These are phyloP conservation scores for Epichloe gansuensis DNA, from an alignment of 2,329 filamentous ascomycete species.

Conservation along the genomic window DNA sequence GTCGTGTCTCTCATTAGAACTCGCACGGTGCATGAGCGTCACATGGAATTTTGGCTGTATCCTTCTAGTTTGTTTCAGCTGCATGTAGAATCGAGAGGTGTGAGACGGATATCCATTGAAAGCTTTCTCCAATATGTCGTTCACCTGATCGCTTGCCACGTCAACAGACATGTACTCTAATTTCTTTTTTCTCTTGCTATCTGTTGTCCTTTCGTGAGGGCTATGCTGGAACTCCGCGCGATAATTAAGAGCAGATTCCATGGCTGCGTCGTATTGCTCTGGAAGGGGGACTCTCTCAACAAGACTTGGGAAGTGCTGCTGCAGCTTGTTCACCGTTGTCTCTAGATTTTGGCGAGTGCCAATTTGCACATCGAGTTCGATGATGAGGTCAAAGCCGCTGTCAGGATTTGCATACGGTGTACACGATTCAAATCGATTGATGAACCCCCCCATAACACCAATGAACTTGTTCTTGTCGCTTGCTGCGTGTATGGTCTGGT, in stretches of 20 bases:
- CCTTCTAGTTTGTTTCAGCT: constrained; percentile 59
- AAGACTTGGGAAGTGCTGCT: constrained; percentile 65
- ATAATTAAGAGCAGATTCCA: constrained; percentile 64
- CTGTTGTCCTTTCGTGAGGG: constrained; percentile 40
- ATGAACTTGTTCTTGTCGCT: constrained; percentile 62
- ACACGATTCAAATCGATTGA: constrained; percentile 71
- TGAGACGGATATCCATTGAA: constrained; percentile 46
- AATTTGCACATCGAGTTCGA: constrained; percentile 66
- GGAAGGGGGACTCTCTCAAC: constrained; percentile 57
- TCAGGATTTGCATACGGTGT: constrained; percentile 59
- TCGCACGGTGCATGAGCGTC: constrained; percentile 75
- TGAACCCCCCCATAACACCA: constrained; percentile 89
- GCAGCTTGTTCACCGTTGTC: constrained; percentile 56
- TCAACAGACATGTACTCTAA: constrained; percentile 46
- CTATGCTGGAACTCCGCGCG: constrained; percentile 63
- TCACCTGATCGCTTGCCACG: constrained; percentile 30
- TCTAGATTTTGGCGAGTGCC: constrained; percentile 82
- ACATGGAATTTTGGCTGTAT: constrained; percentile 85
- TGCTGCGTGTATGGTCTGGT: constrained; percentile 89
- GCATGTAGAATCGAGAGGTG: constrained; percentile 49
- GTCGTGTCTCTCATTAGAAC: constrained; percentile 44
- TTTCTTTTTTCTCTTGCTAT: constrained; percentile 29
- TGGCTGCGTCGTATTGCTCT: constrained; percentile 67
- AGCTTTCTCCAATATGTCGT: constrained; percentile 49
- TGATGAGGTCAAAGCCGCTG: constrained; percentile 66